Conservation (phyloP, 805 yeast species). For the Hemisphaericaspora nanyangensis region DNA sequence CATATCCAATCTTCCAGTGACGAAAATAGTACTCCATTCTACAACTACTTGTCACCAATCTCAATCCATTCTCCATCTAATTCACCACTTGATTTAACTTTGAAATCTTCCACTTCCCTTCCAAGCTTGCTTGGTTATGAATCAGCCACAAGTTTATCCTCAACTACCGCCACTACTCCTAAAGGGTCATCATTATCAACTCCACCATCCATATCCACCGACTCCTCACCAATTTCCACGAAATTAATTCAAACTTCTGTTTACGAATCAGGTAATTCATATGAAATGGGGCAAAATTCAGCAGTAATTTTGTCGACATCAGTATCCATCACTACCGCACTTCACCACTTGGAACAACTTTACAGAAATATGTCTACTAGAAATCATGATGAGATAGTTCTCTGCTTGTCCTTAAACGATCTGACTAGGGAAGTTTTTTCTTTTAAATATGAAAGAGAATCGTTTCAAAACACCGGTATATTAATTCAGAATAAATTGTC, state of each 20-base stretch:
- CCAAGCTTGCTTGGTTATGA: slow-evolving; percentile 9
- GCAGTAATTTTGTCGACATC: slow-evolving; percentile 36
- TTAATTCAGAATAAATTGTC: background rate
- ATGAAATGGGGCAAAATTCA: slow-evolving; percentile 45
- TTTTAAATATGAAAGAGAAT: background rate
- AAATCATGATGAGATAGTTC: slow-evolving; percentile 14
- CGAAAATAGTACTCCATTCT: background rate
- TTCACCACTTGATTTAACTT: slow-evolving; percentile 38
- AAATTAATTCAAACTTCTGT: slow-evolving; percentile 8
- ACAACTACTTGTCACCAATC: slow-evolving; percentile 40
- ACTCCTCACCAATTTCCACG: slow-evolving; percentile 1
- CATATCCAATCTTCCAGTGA: background rate
- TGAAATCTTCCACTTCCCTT: slow-evolving; percentile 9
- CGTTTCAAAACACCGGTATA: background rate
- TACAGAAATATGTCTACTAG: background rate
- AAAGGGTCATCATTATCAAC: slow-evolving; percentile 1
- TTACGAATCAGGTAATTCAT: slow-evolving; percentile 8
- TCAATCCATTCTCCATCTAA: slow-evolving; percentile 37
- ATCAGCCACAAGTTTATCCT: slow-evolving; percentile 9
- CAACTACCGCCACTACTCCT: background rate
- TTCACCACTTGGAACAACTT: background rate
- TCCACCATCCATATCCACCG: slow-evolving; percentile 2
- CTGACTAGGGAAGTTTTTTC: background rate
- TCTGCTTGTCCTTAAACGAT: slow-evolving; percentile 24
- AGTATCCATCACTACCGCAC: background rate